These are phyloP conservation scores for Microbotryomycetes sp. DNA, from an alignment of 1,284 basidiomycete genomes.

Conservation along the genomic window DNA sequence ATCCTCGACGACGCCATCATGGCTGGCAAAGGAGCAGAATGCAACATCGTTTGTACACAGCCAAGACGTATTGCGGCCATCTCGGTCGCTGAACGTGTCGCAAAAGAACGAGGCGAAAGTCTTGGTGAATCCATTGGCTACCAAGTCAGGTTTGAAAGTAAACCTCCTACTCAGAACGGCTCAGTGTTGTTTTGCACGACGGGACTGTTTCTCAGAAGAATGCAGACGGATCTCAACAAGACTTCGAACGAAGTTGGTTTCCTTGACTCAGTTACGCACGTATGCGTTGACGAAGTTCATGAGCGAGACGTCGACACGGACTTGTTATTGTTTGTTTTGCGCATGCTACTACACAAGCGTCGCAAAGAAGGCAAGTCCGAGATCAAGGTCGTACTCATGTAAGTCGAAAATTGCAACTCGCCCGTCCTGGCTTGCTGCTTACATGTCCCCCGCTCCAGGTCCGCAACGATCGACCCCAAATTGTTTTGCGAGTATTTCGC, in stretches of 20 bases:
- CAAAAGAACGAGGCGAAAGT: constrained; percentile 75
- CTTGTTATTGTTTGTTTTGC: constrained; percentile 81
- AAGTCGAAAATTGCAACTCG: not conserved
- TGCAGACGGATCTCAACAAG: constrained; percentile 65
- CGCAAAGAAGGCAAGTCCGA: constrained; percentile 61
- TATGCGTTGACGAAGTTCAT: constrained; percentile 93
- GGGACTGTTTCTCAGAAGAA: constrained; percentile 78
- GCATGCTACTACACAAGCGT: constrained; percentile 72
- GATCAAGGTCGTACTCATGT: constrained; percentile 84
- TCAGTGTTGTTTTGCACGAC: constrained; percentile 91
- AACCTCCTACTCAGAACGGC: constrained; percentile 72
- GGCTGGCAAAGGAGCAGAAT: constrained; percentile 68
- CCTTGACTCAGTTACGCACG: constrained; percentile 80
- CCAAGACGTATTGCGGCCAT: constrained; percentile 88
- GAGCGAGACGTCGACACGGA: constrained; percentile 95
- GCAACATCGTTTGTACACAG: constrained; percentile 91
- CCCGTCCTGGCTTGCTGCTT: not conserved
- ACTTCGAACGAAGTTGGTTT: constrained; percentile 45
- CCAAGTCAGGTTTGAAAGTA: constrained; percentile 85
- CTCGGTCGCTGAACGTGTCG: constrained; percentile 85
- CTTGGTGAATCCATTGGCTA: constrained; percentile 75
- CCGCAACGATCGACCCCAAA: constrained; percentile 85
- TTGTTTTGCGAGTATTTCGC: constrained; percentile 85
- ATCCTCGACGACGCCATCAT: constrained; percentile 81
- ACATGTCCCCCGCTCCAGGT: constrained; percentile 47